Conservation (phyloP, 208 protist genomes). For the Endotrypanum monterogeii region DNA sequence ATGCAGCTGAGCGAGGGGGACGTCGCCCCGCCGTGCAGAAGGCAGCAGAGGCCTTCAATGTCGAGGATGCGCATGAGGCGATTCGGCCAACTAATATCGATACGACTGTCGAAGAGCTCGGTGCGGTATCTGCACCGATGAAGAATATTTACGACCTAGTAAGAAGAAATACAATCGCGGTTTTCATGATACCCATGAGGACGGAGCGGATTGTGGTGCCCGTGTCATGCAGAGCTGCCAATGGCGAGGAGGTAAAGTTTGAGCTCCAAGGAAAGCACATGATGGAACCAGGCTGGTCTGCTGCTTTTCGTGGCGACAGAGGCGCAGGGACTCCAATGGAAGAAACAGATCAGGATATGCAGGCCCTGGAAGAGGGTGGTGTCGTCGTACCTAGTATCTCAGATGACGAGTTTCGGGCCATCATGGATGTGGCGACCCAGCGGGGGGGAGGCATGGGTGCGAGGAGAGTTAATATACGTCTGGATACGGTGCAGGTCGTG, state of each 20-base stretch:
- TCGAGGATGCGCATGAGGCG: slow-evolving; percentile 92
- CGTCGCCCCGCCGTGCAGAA: slow-evolving; percentile 39
- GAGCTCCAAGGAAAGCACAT: slow-evolving; percentile 78
- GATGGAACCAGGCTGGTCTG: slow-evolving; percentile 70
- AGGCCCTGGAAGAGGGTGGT: slow-evolving; percentile 58
- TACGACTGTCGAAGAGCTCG: slow-evolving; percentile 59
- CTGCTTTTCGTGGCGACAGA: slow-evolving; percentile 59
- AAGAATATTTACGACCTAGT: slow-evolving; percentile 86
- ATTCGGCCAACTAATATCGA: slow-evolving; percentile 89
- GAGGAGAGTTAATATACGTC: slow-evolving; percentile 24
- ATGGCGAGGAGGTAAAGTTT: slow-evolving; percentile 52
- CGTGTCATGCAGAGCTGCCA: slow-evolving; percentile 53
- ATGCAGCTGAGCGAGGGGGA: not conserved
- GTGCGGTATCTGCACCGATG: slow-evolving; percentile 48
- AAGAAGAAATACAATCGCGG: slow-evolving; percentile 74
- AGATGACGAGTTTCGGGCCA: slow-evolving; percentile 78
- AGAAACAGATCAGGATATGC: slow-evolving; percentile 46
- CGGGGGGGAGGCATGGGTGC: not conserved
- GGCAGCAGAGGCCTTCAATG: slow-evolving; percentile 47
- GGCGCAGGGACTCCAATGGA: not conserved
- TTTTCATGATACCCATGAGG: slow-evolving; percentile 84
- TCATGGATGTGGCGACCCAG: slow-evolving; percentile 42
- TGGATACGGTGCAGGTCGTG: slow-evolving; percentile 46
- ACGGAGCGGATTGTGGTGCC: slow-evolving; percentile 59
- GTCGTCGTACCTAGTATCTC: slow-evolving; percentile 67